These are phyloP conservation scores for Cadophora luteo-olivacea DNA, from an alignment of 2,329 filamentous ascomycete species.

Conservation along the genomic window DNA sequence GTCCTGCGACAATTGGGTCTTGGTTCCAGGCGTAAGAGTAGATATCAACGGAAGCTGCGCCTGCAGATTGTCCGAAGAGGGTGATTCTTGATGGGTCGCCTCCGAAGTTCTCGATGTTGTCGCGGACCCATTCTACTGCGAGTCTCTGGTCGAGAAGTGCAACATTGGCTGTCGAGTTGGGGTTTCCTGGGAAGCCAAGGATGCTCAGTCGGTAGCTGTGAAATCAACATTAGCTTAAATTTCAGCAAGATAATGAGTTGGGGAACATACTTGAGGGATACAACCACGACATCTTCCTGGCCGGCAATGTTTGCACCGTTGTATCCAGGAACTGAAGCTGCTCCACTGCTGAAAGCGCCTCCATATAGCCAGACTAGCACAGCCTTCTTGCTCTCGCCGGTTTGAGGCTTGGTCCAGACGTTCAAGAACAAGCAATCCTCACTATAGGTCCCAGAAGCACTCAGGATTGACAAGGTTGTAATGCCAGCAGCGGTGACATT, in stretches of 20 bases:
- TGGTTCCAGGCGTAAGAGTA: constrained; percentile 43
- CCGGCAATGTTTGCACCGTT: constrained; percentile 52
- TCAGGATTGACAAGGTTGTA: constrained; percentile 21
- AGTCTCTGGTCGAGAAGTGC: constrained; percentile 68
- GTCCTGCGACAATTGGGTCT: constrained; percentile 44
- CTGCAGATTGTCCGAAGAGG: constrained; percentile 61
- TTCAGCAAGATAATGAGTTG: neutral
- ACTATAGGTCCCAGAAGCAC: constrained; percentile 26
- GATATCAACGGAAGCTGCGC: constrained; percentile 58
- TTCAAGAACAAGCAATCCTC: constrained; percentile 51
- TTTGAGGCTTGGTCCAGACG: constrained; percentile 47
- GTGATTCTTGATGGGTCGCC: constrained; percentile 62
- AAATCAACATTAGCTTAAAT: constrained; percentile 23
- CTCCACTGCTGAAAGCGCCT: constrained; percentile 50
- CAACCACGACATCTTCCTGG: constrained; percentile 52
- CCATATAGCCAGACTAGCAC: constrained; percentile 55
- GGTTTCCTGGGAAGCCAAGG: constrained; percentile 48
- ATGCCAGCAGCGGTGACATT: constrained; percentile 39
- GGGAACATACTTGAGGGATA: constrained; percentile 53
- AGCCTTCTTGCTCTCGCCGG: constrained; percentile 46
- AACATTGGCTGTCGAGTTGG: constrained; percentile 53
- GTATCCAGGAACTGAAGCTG: constrained; percentile 49
- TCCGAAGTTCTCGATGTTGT: constrained; percentile 65
- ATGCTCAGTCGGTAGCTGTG: constrained; percentile 48
- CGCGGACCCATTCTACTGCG: constrained; percentile 64